Base-by-base conservation (phyloP, 192 early-diverging fungal genomes). In the Kickxella alabastrina region DNA sequence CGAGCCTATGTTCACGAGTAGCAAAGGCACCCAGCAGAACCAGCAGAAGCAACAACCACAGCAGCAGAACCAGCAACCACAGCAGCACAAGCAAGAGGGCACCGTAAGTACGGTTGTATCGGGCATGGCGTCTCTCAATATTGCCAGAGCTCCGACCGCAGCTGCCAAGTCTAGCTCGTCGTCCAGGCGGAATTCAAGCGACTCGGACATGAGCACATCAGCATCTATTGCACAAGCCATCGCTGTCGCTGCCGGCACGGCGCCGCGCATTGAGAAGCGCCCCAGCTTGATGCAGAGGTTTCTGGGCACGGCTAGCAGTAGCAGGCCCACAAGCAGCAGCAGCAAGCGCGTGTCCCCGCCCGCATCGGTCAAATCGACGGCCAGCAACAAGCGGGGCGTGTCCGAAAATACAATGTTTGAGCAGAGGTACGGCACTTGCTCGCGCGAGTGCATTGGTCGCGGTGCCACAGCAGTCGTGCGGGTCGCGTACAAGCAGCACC, bases 391-490 rank as follows among this genome's bases (percentile, higher is more conserved):
- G 6, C 6, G 31, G 6, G 15, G 29, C 29, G 15, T 6, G 15
- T 15, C 13, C 4, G n/a, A 21, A 18, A 3, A n/a, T 52, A 51
- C 61, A 4, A 54, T 56, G 15, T 76, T 76, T 57, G 73, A 68
- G 54, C 73, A 89, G 67, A 94, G 92, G 80, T 94, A 94, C 68
- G 92, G 92, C 40, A 45, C 79, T 1, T 88, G 85, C 56, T 77
- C 83, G 54, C 79, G 83, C 68, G 79, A 84, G 55, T 79, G 75
- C 55, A 87, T 98, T 27, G 95, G 92, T 7, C 82, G 81, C 57
- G 95, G 95, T 23, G 92, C 92, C 3, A 92, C 90, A 2, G 95
- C 95, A 0, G 87, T 95, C 2, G 95, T 98, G 34, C 83, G 89
- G 15, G 70, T 98, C 3, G 89, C 82, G 1, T 85, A 90, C 66